A percentile compares a stretch with the other conserved stretches of the same genome.
phyloP scores from a whole-genome alignment of 1,284 basidiomycete genomes.

The Laetiporus sulphureus region DNA sequence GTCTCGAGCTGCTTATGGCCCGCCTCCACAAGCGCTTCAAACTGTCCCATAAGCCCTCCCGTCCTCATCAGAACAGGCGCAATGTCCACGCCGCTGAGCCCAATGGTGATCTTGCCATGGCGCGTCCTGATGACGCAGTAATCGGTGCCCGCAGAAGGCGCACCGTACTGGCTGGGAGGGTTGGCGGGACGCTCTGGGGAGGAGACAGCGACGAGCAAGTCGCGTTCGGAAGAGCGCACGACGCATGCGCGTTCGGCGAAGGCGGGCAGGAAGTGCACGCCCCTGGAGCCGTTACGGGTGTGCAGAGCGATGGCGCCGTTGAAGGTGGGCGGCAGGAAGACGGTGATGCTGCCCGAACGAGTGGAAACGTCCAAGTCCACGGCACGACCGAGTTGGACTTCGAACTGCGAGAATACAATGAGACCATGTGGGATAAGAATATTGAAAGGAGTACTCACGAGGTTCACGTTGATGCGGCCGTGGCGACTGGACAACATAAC shows the following conservation, averaged over 20 bases:
- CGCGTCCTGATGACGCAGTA: slow-evolving; percentile 18
- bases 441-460: slow-evolving; percentile 14
- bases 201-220: slow-evolving; percentile 19
- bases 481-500: slow-evolving; percentile 18
- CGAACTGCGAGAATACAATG: slow-evolving; percentile 11
- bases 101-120: slow-evolving; percentile 20
- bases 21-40: slow-evolving; percentile 1
- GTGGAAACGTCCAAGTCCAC: slow-evolving; percentile 23
- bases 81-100: slow-evolving; percentile 22
- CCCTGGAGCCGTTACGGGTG: slow-evolving; percentile 11
- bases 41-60: background rate
- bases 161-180: slow-evolving; percentile 2
- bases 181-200: slow-evolving; percentile 3
- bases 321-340: slow-evolving; percentile 24
- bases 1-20: background rate
- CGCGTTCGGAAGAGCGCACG: slow-evolving; percentile 19
- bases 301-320: slow-evolving; percentile 20
- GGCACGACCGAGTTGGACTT: slow-evolving; percentile 18
- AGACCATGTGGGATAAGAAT: background rate
- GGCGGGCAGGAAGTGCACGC: slow-evolving; percentile 21
- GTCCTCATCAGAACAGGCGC: background rate
- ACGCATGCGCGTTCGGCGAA: slow-evolving; percentile 21
- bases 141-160: slow-evolving; percentile 9
- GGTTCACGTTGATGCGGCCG: slow-evolving; percentile 19
- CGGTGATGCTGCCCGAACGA: slow-evolving; percentile 16